These are phyloP conservation scores for Phytophthora cactorum DNA, from an alignment of 352 stramenopile species.

Conservation along the genomic window DNA sequence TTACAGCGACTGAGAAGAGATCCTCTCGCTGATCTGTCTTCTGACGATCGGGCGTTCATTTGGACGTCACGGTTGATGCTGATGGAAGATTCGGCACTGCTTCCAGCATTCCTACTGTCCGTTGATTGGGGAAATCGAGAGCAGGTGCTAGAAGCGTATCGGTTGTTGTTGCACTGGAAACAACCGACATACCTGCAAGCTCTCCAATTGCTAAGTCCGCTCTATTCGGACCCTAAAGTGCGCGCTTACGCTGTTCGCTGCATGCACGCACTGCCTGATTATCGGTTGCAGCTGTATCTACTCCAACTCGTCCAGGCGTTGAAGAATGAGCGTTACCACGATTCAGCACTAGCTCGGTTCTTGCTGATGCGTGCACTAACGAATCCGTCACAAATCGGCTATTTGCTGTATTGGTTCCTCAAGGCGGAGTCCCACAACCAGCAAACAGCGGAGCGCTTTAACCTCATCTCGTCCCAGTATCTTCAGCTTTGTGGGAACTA, in stretches of 20 bases:
- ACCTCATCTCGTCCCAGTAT: constrained; percentile 79
- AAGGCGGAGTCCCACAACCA: constrained; percentile 72
- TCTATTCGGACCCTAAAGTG: constrained; percentile 92
- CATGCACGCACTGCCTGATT: constrained; percentile 86
- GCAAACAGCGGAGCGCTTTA: constrained; percentile 69
- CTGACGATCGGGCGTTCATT: constrained; percentile 70
- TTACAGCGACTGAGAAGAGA: constrained; percentile 63
- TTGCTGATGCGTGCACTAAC: constrained; percentile 75
- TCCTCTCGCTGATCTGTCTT: constrained; percentile 65
- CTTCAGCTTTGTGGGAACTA: constrained; percentile 89
- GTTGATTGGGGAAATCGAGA: constrained; percentile 84
- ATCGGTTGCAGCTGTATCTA: constrained; percentile 88
- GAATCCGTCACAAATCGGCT: constrained; percentile 83
- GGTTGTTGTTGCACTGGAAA: constrained; percentile 77
- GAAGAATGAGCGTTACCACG: constrained; percentile 88
- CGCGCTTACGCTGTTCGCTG: constrained; percentile 92
- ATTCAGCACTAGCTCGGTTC: constrained; percentile 80
- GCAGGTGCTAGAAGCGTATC: constrained; percentile 84
- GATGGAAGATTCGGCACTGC: constrained; percentile 68
- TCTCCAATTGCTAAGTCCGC: constrained; percentile 85
- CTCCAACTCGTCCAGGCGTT: constrained; percentile 87
- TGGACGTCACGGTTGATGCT: constrained; percentile 73
- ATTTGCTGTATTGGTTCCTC: constrained; percentile 86
- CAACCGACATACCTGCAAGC: constrained; percentile 84
- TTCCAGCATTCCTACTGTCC: constrained; percentile 86